Percentiles rank a stretch among this genome's conserved stretches.
Conservation (phyloP, 2,329 filamentous ascomycete species). For the Didymella pinodella region DNA sequence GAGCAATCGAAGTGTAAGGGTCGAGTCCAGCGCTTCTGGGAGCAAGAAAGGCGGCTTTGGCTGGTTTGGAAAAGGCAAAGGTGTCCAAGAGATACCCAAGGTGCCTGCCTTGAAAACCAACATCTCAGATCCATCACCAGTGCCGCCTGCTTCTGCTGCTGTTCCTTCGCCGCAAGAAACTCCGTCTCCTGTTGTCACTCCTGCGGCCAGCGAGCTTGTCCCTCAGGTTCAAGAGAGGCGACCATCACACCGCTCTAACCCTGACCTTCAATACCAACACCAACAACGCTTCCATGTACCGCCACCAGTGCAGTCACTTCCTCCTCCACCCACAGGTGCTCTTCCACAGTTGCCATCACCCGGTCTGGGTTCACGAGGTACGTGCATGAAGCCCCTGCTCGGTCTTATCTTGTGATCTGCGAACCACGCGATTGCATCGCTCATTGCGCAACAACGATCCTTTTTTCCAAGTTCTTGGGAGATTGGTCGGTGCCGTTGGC, state of each 20-base stretch:
- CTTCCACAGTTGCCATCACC: slow-evolving; percentile 31
- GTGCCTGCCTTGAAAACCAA: slow-evolving; percentile 24
- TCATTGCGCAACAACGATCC: slow-evolving; percentile 9
- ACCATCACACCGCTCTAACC: slow-evolving; percentile 11
- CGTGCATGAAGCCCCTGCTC: slow-evolving; percentile 21
- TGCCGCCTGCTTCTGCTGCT: slow-evolving; percentile 5
- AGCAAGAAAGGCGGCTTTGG: slow-evolving; percentile 23
- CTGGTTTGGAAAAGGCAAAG: slow-evolving; percentile 37
- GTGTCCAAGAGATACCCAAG: slow-evolving; percentile 35
- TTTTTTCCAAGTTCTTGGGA: slow-evolving; percentile 11
- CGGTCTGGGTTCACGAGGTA: slow-evolving; percentile 30
- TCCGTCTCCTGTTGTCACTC: slow-evolving; percentile 19
- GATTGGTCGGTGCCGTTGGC: slow-evolving; percentile 19
- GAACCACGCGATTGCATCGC: slow-evolving; percentile 12
- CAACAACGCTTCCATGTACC: slow-evolving; percentile 24
- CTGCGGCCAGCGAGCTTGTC: slow-evolving; percentile 13
- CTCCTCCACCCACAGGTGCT: slow-evolving; percentile 28
- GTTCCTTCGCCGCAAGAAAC: slow-evolving; percentile 21
- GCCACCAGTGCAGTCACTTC: slow-evolving; percentile 28
- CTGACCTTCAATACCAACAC: slow-evolving; percentile 20
- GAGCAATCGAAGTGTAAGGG: slow-evolving; percentile 25
- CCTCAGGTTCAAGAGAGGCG: slow-evolving; percentile 9
- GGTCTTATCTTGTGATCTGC: slow-evolving; percentile 22
- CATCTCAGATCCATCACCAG: slow-evolving; percentile 10
- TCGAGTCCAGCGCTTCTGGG: slow-evolving; percentile 18